Evolutionary conservation across 495 filamentous ascomycete genomes (phyloP).

Genomic region (Aspergillus campestris): DNA sequence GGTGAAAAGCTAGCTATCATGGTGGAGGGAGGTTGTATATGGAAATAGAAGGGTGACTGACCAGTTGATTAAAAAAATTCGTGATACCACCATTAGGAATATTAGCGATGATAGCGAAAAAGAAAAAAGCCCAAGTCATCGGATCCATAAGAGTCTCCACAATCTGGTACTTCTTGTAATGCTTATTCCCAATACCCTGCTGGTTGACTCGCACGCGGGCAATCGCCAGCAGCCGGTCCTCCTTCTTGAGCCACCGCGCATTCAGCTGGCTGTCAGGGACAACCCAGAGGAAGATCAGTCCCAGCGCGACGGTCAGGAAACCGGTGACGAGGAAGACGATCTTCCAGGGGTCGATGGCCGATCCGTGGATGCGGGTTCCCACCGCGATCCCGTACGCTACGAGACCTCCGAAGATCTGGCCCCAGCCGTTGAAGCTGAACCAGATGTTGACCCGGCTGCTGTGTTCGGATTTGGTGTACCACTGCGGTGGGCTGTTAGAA

Average conservation of each 20-base stretch:
- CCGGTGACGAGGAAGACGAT: slow-evolving; percentile 62
- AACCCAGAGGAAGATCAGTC: slow-evolving; percentile 51
- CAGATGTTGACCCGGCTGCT: slow-evolving; percentile 49
- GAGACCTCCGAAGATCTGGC: slow-evolving; percentile 52
- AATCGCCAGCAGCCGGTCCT: slow-evolving; percentile 52
- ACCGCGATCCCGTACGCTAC: slow-evolving; percentile 58
- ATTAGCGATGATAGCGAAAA: slow-evolving; percentile 52
- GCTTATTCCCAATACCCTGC: slow-evolving; percentile 62
- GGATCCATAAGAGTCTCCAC: slow-evolving; percentile 52
- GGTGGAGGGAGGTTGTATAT: slow-evolving; percentile 1
- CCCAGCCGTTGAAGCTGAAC: slow-evolving; percentile 57
- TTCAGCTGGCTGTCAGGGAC: slow-evolving; percentile 65
- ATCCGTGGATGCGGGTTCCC: slow-evolving; percentile 43
- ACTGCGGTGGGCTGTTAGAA: slow-evolving; percentile 22
- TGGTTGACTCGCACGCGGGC: slow-evolving; percentile 56
- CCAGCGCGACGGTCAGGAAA: slow-evolving; percentile 48
- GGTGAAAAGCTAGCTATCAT: too few species aligned
- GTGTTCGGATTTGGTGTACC: slow-evolving; percentile 56
- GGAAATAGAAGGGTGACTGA: slow-evolving; percentile 9
- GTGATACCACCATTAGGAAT: slow-evolving; percentile 62
- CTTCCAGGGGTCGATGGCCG: slow-evolving; percentile 55
- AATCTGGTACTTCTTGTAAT: slow-evolving; percentile 56
- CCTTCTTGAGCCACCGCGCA: slow-evolving; percentile 54
- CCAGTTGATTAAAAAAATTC: slow-evolving; percentile 63
- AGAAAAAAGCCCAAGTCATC: slow-evolving; percentile 57